phyloP scores from a whole-genome alignment of 306 rosid species.

The Pachyrhizus erosus region DNA sequence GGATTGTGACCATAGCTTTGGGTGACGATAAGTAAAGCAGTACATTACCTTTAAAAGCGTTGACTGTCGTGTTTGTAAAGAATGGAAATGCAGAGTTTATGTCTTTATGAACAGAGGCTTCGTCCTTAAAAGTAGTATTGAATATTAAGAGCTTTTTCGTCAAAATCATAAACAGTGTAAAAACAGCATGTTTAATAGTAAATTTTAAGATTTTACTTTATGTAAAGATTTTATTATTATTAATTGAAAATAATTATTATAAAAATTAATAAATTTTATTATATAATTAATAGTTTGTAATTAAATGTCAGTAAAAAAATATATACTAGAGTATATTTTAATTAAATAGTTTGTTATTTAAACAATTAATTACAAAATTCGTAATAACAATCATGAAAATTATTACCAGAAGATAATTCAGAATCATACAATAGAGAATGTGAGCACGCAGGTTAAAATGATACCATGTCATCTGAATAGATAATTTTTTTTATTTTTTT shows the following conservation, averaged over 20 bases:
- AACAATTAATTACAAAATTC: not conserved
- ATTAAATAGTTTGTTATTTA: too few relatives aligned
- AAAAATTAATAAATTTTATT: too few relatives aligned
- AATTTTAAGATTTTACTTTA: not conserved
- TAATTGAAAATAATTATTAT: not conserved
- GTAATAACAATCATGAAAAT: not conserved
- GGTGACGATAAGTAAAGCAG: not conserved
- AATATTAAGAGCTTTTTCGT: not conserved
- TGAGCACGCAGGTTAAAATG: not conserved
- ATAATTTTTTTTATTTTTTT: too few relatives aligned
- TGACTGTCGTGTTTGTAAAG: not conserved
- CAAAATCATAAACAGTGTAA: too few relatives aligned
- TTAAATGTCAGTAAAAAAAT: too few relatives aligned
- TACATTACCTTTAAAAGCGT: constrained; percentile 1
- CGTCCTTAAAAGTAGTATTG: not conserved
- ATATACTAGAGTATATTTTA: too few relatives aligned
- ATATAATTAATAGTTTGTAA: too few relatives aligned
- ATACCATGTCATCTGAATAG: not conserved
- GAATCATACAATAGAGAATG: not conserved
- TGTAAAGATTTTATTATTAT: not conserved
- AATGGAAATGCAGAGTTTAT: not conserved
- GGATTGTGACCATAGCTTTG: not conserved
- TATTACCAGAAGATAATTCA: not conserved
- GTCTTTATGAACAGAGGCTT: not conserved
- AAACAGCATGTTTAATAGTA: too few relatives aligned